phyloP scores from a whole-genome alignment of 2,329 filamentous ascomycete genomes.

The Ceratocystis cubensis region DNA sequence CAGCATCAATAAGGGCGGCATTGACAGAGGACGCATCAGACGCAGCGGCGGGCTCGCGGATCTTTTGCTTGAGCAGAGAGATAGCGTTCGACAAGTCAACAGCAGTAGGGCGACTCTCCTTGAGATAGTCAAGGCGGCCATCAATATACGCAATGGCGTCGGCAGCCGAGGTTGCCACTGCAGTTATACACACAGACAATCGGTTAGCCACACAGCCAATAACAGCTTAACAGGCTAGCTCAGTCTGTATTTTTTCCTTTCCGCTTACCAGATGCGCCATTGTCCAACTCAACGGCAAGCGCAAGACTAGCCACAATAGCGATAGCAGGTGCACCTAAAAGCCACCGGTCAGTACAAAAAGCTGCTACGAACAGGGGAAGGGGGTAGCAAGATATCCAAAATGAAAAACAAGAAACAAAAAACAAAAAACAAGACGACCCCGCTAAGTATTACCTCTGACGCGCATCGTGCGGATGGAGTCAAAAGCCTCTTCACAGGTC shows the following conservation, averaged over 20 bases:
- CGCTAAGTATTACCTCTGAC: constrained; percentile 40
- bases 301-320: constrained; percentile 92
- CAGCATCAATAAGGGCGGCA: constrained; percentile 60
- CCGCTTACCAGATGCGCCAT: constrained; percentile 36
- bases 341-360: background rate
- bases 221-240: too few relatives aligned
- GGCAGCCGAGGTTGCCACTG: constrained; percentile 32
- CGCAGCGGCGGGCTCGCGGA: constrained; percentile 38
- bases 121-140: constrained; percentile 69
- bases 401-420: background rate
- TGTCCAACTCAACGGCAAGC: constrained; percentile 69
- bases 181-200: constrained; percentile 28
- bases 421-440: background rate
- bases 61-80: constrained; percentile 56
- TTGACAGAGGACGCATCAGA: constrained; percentile 42
- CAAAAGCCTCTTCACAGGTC: constrained; percentile 62
- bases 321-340: constrained; percentile 66
- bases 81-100: constrained; percentile 91
- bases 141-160: constrained; percentile 61
- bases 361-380: background rate
- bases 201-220: background rate
- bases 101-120: constrained; percentile 81
- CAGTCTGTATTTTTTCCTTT: background rate
- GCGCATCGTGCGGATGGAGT: constrained; percentile 70
- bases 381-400: background rate